Percentiles rank a stretch among this genome's conserved stretches.
Evolutionary conservation across 2,329 filamentous ascomycete species (phyloP).

Genomic region (Pleurostoma richardsiae): DNA sequence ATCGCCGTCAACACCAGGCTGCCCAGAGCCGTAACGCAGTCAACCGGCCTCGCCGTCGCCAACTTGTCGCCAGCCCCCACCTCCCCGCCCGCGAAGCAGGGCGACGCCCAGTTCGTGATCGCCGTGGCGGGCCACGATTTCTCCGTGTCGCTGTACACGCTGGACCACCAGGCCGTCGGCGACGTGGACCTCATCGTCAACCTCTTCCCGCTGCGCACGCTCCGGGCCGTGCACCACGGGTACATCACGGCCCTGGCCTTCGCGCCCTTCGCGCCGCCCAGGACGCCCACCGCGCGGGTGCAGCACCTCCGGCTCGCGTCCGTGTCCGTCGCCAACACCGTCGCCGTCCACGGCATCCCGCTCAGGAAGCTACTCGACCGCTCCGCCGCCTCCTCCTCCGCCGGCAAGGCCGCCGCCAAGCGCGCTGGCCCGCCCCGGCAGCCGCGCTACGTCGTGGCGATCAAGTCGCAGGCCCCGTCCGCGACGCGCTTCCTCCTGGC

Average conservation of each 20-base stretch:
- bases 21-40: constrained; percentile 64
- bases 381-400: constrained; percentile 11
- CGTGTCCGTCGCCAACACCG: constrained; percentile 73
- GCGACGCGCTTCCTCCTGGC: constrained; percentile 46
- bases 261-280: constrained; percentile 51
- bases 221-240: constrained; percentile 49
- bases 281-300: constrained; percentile 38
- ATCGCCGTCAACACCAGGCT: constrained; percentile 52
- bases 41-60: constrained; percentile 72
- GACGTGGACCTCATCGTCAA: constrained; percentile 45
- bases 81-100: constrained; percentile 41
- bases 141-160: constrained; percentile 71
- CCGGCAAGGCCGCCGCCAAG: constrained; percentile 10
- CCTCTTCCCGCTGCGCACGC: constrained; percentile 45
- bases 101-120: constrained; percentile 71
- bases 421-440: constrained; percentile 37
- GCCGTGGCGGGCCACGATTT: constrained; percentile 77
- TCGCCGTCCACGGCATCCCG: constrained; percentile 75
- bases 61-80: constrained; percentile 56
- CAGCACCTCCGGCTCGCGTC: constrained; percentile 74
- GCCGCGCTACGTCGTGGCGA: constrained; percentile 65
- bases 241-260: constrained; percentile 57
- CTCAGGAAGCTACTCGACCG: constrained; percentile 44
- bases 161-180: constrained; percentile 57
- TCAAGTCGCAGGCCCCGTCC: constrained; percentile 48